Conservation (phyloP, 1,139 yeast genomes). For the Hyphopichia buzzinii region DNA sequence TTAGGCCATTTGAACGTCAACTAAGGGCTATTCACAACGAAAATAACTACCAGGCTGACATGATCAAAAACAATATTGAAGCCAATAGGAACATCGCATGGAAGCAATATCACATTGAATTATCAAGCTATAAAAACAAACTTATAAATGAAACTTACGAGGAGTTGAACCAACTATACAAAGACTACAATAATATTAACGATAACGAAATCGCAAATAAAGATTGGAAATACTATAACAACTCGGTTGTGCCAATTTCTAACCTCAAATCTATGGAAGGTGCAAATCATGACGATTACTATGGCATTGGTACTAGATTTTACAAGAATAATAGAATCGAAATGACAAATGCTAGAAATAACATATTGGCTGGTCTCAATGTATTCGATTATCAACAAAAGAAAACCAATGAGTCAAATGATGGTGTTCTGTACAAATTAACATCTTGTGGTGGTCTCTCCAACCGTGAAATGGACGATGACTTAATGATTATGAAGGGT, state of each 20-base stretch:
- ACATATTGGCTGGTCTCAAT: slow-evolving; percentile 9
- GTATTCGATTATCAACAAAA: slow-evolving; percentile 8
- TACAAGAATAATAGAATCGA: slow-evolving; percentile 33
- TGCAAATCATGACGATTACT: slow-evolving; percentile 26
- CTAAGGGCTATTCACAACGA: slow-evolving; percentile 27
- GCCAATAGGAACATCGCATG: slow-evolving; percentile 32
- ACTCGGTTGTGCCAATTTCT: slow-evolving; percentile 23
- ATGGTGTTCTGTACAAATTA: slow-evolving; percentile 9
- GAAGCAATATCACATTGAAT: slow-evolving; percentile 28
- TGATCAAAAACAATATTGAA: slow-evolving; percentile 21
- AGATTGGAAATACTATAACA: slow-evolving; percentile 28
- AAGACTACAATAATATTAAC: slow-evolving; percentile 23
- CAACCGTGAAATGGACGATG: slow-evolving; percentile 24
- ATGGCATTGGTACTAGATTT: slow-evolving; percentile 23
- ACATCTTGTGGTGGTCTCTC: slow-evolving; percentile 21
- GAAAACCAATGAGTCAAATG: background rate
- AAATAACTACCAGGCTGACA: slow-evolving; percentile 27
- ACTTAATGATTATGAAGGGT: slow-evolving; percentile 12
- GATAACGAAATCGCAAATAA: slow-evolving; percentile 9
- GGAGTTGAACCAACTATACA: slow-evolving; percentile 24
- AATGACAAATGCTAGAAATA: slow-evolving; percentile 26
- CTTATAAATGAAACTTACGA: slow-evolving; percentile 22
- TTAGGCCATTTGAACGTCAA: slow-evolving; percentile 23
- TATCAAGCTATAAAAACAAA: slow-evolving; percentile 21
- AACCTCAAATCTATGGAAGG: slow-evolving; percentile 14